A percentile compares a stretch with the other conserved stretches of the same genome.
Conservation (phyloP, 2,329 filamentous ascomycete genomes). For the Nemania bipapillata region DNA sequence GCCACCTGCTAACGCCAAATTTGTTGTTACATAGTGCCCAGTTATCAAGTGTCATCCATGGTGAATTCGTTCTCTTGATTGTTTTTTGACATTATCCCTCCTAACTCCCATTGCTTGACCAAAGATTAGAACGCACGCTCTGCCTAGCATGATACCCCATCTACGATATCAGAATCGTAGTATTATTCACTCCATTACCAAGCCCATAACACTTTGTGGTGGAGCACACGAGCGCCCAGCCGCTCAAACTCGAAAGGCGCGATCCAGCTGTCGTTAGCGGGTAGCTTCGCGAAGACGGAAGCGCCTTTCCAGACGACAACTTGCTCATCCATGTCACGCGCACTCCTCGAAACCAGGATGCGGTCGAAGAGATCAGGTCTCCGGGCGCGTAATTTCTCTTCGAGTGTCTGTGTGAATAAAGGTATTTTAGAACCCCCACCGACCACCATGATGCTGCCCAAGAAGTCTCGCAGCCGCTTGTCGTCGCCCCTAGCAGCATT, state of each 20-base stretch:
- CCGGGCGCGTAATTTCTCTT: conserved; percentile 79
- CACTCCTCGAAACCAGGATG: conserved; percentile 74
- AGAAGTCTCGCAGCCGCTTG: conserved; percentile 89
- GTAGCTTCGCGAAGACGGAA: conserved; percentile 91
- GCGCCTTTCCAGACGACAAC: conserved; percentile 99
- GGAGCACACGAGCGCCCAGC: conserved; percentile 81
- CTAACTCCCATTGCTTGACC: background rate
- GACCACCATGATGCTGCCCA: conserved; percentile 89
- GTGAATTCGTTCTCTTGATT: background rate
- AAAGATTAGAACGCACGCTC: conserved; percentile 2
- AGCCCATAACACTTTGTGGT: conserved; percentile 79
- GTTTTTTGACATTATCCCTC: background rate
- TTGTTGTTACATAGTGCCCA: conserved; percentile 8
- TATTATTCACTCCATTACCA: conserved; percentile 56
- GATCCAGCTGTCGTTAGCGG: conserved; percentile 96
- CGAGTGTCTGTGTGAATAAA: conserved; percentile 82
- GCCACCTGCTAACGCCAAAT: conserved; percentile 18
- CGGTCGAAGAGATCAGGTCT: conserved; percentile 69
- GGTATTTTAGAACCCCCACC: conserved; percentile 85
- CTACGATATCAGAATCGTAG: background rate
- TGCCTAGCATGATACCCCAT: background rate
- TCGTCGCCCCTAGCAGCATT: conserved; percentile 90
- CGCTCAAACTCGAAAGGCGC: conserved; percentile 87
- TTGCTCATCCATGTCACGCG: conserved; percentile 93
- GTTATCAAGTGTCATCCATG: conserved; percentile 10